A percentile compares a stretch with the other conserved stretches of the same genome.
These are phyloP conservation scores for Rosa rugosa DNA, from an alignment of 306 rosid species.

Conservation along the genomic window DNA sequence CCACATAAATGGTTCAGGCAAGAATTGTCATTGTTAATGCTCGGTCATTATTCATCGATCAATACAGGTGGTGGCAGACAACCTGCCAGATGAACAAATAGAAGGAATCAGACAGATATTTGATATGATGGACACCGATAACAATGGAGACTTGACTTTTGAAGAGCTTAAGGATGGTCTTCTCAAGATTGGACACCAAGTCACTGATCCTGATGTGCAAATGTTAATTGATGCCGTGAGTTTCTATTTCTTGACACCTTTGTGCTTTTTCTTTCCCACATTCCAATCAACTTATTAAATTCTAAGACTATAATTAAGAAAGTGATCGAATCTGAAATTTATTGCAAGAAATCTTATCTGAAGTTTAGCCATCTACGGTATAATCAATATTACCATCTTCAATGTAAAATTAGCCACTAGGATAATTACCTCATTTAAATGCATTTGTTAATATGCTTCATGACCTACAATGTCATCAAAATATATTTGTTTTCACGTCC, in stretches of 20 bases:
- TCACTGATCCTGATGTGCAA: conserved; percentile 74
- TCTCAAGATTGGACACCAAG: conserved; percentile 55
- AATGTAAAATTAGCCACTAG: too few relatives aligned
- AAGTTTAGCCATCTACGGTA: too few relatives aligned
- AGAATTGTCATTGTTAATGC: not conserved
- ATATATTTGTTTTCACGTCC: not conserved
- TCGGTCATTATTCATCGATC: not conserved
- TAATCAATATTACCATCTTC: too few relatives aligned
- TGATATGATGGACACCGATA: conserved; percentile 79
- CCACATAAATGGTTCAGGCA: not conserved
- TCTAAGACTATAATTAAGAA: too few relatives aligned
- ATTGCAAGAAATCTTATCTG: too few relatives aligned
- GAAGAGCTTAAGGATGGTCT: conserved; percentile 89
- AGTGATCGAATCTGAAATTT: too few relatives aligned
- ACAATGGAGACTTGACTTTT: conserved; percentile 69
- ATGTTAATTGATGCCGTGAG: conserved; percentile 86
- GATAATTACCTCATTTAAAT: too few relatives aligned
- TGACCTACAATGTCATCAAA: too few relatives aligned
- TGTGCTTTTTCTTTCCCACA: too few relatives aligned
- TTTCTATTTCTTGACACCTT: conserved; percentile 9
- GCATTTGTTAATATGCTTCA: too few relatives aligned
- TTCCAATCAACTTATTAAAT: too few relatives aligned
- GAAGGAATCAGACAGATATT: conserved; percentile 62
- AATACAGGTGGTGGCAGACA: conserved; percentile 80
- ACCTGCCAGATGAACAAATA: conserved; percentile 76